Evolutionary conservation across 345 rosid species (phyloP), one percentile per base, ranked within the genome.

Genomic region (Erysimum cheiranthoides): DNA sequence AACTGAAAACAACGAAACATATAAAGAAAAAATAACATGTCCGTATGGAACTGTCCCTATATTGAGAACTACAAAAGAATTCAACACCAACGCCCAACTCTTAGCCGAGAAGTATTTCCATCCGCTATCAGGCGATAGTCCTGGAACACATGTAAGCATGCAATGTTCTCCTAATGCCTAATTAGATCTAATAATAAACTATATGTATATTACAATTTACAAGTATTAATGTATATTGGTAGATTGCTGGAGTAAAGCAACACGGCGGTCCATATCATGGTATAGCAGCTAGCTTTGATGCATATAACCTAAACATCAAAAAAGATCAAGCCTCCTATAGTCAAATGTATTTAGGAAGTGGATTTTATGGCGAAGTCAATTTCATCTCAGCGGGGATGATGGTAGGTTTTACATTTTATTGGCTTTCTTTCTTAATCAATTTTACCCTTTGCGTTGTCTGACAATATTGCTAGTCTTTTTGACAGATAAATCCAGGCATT

Each of bases 291-390:
- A 0, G 0, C 8, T 39, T 57, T 32, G 9, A 8, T 10, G 66
- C 6, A 30, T 32, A 30, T 57, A 31, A 0, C 5, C 17, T 57
- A 42, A 7, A 36, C 8, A 27, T 68, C 2, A 11, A 2, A 4
- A 6, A n/a, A 14, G 72, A 68, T 53, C 50, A 68, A 68, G 61
- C 72, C 6, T 14, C 61, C 2, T 68, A 68, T 53, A 68, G 35
- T 39, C 72, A 53, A 68, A 53, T 68, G 2, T 53, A 52, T 53
- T 1, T 53, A 39, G 73, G 73, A 5, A 68, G 30, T 68, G 73
- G 65, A 42, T 7, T 3, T 2, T 3, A 70, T 4, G 16, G 25
- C 0, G 18, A 32, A 8, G 18, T 58, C 34, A 70, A 57, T 70
- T 56, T 43, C 7, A 70, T 57, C 1, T 14, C 12, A 17, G 3